Conservation (phyloP, 2,329 filamentous ascomycete genomes). For the Aschersonia sp. region DNA sequence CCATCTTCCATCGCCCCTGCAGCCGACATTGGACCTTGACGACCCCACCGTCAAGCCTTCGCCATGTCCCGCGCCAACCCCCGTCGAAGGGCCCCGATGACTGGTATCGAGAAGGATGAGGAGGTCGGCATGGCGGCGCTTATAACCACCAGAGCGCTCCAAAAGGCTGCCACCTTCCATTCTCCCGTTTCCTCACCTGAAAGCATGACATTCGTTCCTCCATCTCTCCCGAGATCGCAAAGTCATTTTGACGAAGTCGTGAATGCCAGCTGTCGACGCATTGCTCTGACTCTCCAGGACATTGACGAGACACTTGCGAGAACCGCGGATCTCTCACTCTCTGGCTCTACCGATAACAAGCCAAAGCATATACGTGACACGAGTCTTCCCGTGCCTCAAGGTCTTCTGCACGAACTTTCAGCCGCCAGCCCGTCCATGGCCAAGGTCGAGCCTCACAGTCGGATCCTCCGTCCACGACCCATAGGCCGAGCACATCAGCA, state of each 20-base stretch:
- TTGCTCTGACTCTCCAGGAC: constrained; percentile 49
- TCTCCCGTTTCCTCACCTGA: constrained; percentile 25
- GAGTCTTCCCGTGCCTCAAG: constrained; percentile 44
- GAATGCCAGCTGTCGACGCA: constrained; percentile 53
- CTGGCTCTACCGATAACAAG: constrained; percentile 16
- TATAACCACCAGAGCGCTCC: constrained; percentile 33
- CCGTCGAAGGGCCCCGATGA: constrained; percentile 29
- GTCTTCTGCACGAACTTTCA: constrained; percentile 38
- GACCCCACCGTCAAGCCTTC: not conserved
- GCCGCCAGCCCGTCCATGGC: constrained; percentile 35
- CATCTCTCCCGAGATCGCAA: constrained; percentile 49
- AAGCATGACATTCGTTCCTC: constrained; percentile 31
- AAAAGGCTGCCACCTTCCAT: constrained; percentile 57
- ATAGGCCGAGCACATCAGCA: constrained; percentile 49
- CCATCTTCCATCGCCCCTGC: not conserved
- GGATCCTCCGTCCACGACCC: constrained; percentile 37
- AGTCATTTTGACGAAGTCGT: constrained; percentile 59
- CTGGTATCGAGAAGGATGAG: constrained; percentile 19
- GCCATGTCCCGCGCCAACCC: constrained; percentile 35
- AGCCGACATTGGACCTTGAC: not conserved
- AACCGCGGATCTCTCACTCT: constrained; percentile 23
- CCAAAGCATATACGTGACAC: constrained; percentile 32
- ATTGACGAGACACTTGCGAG: constrained; percentile 49
- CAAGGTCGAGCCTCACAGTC: constrained; percentile 26
- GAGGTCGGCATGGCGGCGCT: constrained; percentile 16